Conservation (phyloP, 768 basidiomycete genomes). For the Kwoniella heveanensis region DNA sequence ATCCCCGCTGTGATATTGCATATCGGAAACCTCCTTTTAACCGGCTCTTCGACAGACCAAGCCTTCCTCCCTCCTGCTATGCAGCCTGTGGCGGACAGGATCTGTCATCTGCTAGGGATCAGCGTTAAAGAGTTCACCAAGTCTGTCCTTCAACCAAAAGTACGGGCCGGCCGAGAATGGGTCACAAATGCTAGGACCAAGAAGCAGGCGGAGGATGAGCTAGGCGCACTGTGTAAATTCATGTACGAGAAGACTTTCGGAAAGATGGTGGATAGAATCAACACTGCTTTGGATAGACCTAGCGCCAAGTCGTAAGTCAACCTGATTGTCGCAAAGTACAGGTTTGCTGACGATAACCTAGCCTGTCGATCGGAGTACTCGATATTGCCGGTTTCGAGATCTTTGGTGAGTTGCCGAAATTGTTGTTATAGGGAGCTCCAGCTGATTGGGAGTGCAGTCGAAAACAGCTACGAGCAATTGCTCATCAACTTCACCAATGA, state of each 20-base stretch:
- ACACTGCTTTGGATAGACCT: conserved; percentile 88
- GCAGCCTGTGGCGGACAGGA: conserved; percentile 65
- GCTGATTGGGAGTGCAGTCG: conserved; percentile 36
- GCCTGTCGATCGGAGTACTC: conserved; percentile 86
- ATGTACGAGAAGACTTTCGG: conserved; percentile 97
- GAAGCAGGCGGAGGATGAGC: conserved; percentile 89
- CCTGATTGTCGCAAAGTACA: not conserved
- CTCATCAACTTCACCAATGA: conserved; percentile 99
- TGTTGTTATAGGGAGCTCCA: not conserved
- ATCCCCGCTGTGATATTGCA: conserved; percentile 90
- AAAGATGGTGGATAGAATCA: conserved; percentile 88
- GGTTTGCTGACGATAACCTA: conserved; percentile 14
- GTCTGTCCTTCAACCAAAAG: conserved; percentile 82
- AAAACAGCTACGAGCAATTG: conserved; percentile 94
- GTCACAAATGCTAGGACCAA: conserved; percentile 88
- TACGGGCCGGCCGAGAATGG: conserved; percentile 95
- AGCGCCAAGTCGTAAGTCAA: conserved; percentile 65
- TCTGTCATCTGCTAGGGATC: conserved; percentile 87
- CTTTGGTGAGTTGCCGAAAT: conserved; percentile 53
- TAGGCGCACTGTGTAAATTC: conserved; percentile 87
- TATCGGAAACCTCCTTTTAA: conserved; percentile 87
- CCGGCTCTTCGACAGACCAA: conserved; percentile 77
- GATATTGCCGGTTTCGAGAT: conserved; percentile 99
- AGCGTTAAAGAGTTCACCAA: conserved; percentile 83
- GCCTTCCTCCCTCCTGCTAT: conserved; percentile 59